Percentiles rank a stretch among this genome's conserved stretches.
Conservation (phyloP, 495 filamentous ascomycete genomes). For the Hyphodiscus hymeniophilus region DNA sequence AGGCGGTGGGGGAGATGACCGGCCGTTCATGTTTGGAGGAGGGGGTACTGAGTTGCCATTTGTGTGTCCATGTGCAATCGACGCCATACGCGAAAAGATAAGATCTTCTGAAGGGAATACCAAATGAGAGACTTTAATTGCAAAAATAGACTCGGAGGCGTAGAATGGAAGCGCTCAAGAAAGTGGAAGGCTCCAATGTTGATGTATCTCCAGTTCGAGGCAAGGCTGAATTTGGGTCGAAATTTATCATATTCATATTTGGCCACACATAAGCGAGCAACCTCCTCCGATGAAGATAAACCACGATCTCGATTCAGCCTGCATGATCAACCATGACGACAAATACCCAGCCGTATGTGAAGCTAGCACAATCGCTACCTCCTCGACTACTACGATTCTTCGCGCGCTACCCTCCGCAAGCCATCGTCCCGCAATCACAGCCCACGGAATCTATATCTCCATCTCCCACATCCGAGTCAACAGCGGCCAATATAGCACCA, state of each 20-base stretch:
- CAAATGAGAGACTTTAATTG: too few species aligned
- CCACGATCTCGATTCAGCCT: not conserved
- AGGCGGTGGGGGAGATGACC: conserved; percentile 24
- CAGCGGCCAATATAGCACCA: conserved; percentile 11
- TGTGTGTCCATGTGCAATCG: conserved; percentile 1
- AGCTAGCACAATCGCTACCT: conserved; percentile 60
- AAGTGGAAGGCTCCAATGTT: not conserved
- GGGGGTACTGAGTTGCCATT: conserved; percentile 16
- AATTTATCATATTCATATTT: too few species aligned
- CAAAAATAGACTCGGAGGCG: not conserved
- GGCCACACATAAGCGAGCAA: not conserved
- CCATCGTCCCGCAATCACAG: conserved; percentile 38
- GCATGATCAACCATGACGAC: not conserved
- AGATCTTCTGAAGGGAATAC: too few species aligned
- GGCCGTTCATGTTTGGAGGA: conserved; percentile 11
- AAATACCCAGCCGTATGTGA: conserved; percentile 13
- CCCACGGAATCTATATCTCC: conserved; percentile 15
- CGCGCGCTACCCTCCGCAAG: conserved; percentile 69
- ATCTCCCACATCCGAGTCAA: conserved; percentile 16
- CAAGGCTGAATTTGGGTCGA: not conserved
- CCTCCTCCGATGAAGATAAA: not conserved
- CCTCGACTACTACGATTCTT: conserved; percentile 78
- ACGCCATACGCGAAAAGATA: not conserved
- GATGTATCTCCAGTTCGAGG: not conserved
- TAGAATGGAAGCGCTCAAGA: not conserved